Conservation (phyloP, 1,284 basidiomycete genomes). For the Rhizopogon parksii region DNA sequence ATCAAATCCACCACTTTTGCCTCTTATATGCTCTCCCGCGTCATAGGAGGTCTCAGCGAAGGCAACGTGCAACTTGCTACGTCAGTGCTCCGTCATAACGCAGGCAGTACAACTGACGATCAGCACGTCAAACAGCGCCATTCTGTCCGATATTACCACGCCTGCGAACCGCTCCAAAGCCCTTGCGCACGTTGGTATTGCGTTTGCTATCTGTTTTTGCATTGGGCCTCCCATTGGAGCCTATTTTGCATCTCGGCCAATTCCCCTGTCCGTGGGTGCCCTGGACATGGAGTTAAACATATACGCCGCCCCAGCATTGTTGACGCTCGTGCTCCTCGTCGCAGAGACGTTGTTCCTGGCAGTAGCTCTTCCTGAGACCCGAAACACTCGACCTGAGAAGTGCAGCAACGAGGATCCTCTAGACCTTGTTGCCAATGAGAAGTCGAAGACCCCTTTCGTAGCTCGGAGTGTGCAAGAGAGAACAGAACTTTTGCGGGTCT, state of each 20-base stretch:
- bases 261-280: constrained; percentile 48
- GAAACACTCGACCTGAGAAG: constrained; percentile 35
- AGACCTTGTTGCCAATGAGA: constrained; percentile 14
- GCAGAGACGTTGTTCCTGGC: constrained; percentile 68
- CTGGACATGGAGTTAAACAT: constrained; percentile 71
- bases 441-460: constrained; percentile 16
- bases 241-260: constrained; percentile 69
- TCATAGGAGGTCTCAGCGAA: constrained; percentile 86
- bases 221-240: constrained; percentile 80
- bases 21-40: constrained; percentile 80
- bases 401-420: constrained; percentile 20
- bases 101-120: neutral
- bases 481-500: constrained; percentile 41
- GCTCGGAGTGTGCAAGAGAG: constrained; percentile 41
- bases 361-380: constrained; percentile 73
- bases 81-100: constrained; percentile 34
- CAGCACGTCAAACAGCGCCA: constrained; percentile 49
- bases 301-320: constrained; percentile 76
- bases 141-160: constrained; percentile 82
- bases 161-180: constrained; percentile 72
- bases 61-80: constrained; percentile 80
- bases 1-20: constrained; percentile 81
- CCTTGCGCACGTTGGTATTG: constrained; percentile 88
- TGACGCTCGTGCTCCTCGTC: constrained; percentile 67
- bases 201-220: constrained; percentile 89